A percentile compares a stretch with the other conserved stretches of the same genome.
Evolutionary conservation across 306 rosid species (phyloP).

Genomic region (Cyamopsis tetragonoloba): DNA sequence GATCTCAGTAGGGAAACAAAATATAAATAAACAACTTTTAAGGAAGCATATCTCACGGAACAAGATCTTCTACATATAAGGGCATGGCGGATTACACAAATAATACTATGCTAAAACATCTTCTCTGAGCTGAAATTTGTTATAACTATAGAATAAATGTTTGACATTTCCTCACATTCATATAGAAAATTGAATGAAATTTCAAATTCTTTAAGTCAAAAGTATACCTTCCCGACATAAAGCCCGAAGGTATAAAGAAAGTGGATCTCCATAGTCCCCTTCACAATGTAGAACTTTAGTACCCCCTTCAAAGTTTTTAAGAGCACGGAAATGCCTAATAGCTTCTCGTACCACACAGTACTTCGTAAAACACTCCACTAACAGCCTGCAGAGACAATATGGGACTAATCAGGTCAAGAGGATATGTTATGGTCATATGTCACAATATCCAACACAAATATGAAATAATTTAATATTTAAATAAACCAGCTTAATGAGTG

Average conservation of each 20-base stretch:
- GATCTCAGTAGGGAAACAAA: constrained; percentile 13
- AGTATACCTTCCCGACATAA: constrained; percentile 83
- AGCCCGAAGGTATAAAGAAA: constrained; percentile 90
- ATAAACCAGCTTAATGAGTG: constrained; percentile 12
- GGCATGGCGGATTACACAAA: constrained; percentile 10
- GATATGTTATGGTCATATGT: constrained; percentile 9
- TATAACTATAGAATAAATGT: constrained; percentile 13
- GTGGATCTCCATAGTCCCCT: constrained; percentile 90
- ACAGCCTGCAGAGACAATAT: constrained; percentile 55
- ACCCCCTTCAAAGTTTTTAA: constrained; percentile 68
- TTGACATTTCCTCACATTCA: not conserved
- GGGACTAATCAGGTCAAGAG: constrained; percentile 9
- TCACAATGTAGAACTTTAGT: constrained; percentile 61
- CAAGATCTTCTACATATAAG: constrained; percentile 8
- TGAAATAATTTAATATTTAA: constrained; percentile 10
- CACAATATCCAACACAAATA: not conserved
- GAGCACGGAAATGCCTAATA: constrained; percentile 95
- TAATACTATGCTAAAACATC: not conserved
- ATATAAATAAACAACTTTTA: constrained; percentile 17
- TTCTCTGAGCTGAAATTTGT: constrained; percentile 7
- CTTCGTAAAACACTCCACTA: constrained; percentile 96
- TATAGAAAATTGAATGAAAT: not conserved
- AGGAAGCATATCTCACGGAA: not conserved
- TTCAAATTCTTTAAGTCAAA: constrained; percentile 19
- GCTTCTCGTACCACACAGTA: constrained; percentile 87